phyloP scores from a whole-genome alignment of 495 filamentous ascomycete species.

The Podospora tetraspora region DNA sequence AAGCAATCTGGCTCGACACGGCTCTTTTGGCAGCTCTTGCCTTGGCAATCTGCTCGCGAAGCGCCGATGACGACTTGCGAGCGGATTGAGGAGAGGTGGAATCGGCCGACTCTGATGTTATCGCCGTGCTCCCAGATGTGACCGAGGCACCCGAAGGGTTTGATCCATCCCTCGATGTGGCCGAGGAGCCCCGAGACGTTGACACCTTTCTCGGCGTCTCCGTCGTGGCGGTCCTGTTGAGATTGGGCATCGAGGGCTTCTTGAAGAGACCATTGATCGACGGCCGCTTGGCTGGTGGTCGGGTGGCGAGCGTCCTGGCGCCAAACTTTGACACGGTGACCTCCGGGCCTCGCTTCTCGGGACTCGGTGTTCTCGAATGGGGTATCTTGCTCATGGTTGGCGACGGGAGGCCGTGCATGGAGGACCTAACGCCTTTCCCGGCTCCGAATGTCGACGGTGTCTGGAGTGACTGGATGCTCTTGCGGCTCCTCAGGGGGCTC shows the following conservation, averaged over 20 bases:
- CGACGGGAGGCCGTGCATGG: conserved; percentile 16
- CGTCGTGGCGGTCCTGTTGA: conserved; percentile 31
- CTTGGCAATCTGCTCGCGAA: conserved; percentile 88
- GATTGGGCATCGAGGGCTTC: conserved; percentile 45
- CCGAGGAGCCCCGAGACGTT: conserved; percentile 43
- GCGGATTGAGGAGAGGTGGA: conserved; percentile 30
- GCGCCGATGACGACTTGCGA: conserved; percentile 69
- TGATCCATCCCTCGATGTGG: conserved; percentile 44
- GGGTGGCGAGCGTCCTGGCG: conserved; percentile 46
- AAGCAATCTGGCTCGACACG: conserved; percentile 40
- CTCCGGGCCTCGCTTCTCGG: conserved; percentile 31
- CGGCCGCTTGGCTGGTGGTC: conserved; percentile 47
- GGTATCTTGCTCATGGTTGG: conserved; percentile 23
- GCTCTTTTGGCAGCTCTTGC: conserved; percentile 80
- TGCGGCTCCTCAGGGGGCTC: conserved; percentile 27
- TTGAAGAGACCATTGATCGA: conserved; percentile 51
- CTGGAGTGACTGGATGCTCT: conserved; percentile 25
- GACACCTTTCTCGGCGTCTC: conserved; percentile 37
- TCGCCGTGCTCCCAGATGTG: conserved; percentile 32
- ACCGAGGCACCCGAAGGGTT: conserved; percentile 34
- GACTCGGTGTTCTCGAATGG: conserved; percentile 38
- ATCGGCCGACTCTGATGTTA: conserved; percentile 36
- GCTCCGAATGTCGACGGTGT: conserved; percentile 13
- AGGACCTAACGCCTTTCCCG: conserved; percentile 11
- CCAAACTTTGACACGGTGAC: conserved; percentile 35